Conservation (phyloP, 192 early-diverging fungal genomes). For the Thamnidium elegans region DNA sequence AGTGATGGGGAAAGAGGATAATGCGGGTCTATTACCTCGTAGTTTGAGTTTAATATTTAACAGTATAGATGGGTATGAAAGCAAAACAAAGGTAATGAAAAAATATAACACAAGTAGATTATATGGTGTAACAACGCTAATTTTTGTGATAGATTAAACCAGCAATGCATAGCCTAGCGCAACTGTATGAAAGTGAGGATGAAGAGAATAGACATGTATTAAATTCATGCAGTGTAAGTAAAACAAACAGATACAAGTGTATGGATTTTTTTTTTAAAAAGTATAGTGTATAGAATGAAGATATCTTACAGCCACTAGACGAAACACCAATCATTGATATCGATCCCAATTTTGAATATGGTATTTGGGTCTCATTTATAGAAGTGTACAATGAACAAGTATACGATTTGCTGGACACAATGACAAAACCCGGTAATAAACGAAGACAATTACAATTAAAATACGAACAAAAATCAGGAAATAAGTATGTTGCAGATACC, state of each 20-base stretch:
- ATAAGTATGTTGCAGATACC: slow-evolving; percentile 59
- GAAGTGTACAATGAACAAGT: slow-evolving; percentile 90
- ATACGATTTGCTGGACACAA: slow-evolving; percentile 71
- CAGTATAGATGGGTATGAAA: slow-evolving; percentile 35
- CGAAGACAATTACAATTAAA: slow-evolving; percentile 37
- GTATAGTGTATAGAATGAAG: not conserved
- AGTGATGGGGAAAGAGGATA: slow-evolving; percentile 48
- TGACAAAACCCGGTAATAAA: slow-evolving; percentile 12
- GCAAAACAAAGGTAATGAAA: slow-evolving; percentile 27
- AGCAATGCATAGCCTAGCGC: slow-evolving; percentile 33
- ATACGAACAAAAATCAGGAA: slow-evolving; percentile 36
- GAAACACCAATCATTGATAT: not conserved
- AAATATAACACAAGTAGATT: not conserved
- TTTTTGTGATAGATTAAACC: slow-evolving; percentile 25
- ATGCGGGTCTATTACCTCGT: slow-evolving; percentile 57
- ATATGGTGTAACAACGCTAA: not conserved
- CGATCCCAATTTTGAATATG: slow-evolving; percentile 62
- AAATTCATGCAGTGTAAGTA: not conserved
- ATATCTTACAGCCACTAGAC: not conserved
- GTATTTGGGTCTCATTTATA: slow-evolving; percentile 84
- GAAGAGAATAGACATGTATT: slow-evolving; percentile 29
- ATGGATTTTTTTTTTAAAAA: not conserved
- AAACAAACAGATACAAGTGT: not conserved
- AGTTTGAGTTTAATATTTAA: slow-evolving; percentile 56
- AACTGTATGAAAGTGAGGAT: slow-evolving; percentile 19